Conservation (phyloP, 371 early-diverging fungal genomes). For the Lichtheimia ramosa region DNA sequence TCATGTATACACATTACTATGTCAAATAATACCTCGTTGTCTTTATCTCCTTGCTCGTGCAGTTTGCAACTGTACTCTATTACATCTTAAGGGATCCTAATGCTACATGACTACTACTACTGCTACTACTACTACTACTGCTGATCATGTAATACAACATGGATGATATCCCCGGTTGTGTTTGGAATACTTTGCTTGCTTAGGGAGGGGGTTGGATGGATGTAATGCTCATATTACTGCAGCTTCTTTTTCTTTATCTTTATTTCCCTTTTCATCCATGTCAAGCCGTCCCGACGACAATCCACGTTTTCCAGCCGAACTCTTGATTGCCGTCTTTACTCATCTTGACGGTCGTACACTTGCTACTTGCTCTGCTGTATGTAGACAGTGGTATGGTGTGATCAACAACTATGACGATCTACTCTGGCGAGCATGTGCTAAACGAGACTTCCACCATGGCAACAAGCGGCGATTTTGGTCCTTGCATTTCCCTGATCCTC, state of each 20-base stretch:
- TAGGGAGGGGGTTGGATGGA: too few species aligned
- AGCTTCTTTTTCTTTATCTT: slow-evolving; percentile 9
- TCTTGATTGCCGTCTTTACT: slow-evolving; percentile 36
- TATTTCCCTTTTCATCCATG: slow-evolving; percentile 8
- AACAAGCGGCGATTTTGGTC: slow-evolving; percentile 35
- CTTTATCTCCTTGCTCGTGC: too few species aligned
- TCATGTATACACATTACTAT: too few species aligned
- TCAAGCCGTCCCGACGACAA: not conserved
- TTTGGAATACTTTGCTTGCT: too few species aligned
- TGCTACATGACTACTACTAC: too few species aligned
- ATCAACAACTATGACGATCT: slow-evolving; percentile 39
- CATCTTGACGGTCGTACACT: slow-evolving; percentile 38
- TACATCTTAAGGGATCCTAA: too few species aligned
- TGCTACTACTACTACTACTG: too few species aligned
- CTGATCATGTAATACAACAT: too few species aligned
- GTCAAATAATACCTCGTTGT: too few species aligned
- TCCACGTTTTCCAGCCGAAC: slow-evolving; percentile 34
- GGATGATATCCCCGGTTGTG: too few species aligned
- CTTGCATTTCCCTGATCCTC: slow-evolving; percentile 36
- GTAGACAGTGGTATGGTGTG: slow-evolving; percentile 33
- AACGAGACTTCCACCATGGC: slow-evolving; percentile 23
- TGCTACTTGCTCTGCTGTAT: slow-evolving; percentile 24
- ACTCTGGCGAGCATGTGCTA: slow-evolving; percentile 36
- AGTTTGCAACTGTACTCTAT: too few species aligned
- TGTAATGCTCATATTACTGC: not conserved